Percentiles rank a stretch among this genome's conserved stretches.
Evolutionary conservation across 805 yeast genomes (phyloP).

Genomic region (Metschnikowia peoriensis): DNA sequence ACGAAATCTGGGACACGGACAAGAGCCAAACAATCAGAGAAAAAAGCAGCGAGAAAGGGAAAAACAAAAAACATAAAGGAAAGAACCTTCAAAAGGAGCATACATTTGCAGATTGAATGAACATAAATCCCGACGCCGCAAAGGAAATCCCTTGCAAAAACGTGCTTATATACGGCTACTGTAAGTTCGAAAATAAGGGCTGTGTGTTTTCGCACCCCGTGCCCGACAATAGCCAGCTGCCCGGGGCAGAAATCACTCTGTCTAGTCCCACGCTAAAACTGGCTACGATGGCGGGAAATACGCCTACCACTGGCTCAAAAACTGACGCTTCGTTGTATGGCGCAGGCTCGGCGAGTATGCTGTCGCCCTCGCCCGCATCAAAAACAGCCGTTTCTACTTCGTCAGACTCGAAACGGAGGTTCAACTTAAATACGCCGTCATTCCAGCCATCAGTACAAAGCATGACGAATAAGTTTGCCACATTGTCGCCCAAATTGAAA

Average conservation of each 20-base stretch:
- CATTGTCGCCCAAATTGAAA: constrained; percentile 48
- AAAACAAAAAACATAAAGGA: too few relatives aligned
- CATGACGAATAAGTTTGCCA: constrained; percentile 38
- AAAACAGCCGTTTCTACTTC: constrained; percentile 1
- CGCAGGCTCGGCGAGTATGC: constrained; percentile 2
- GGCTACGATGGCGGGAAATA: constrained; percentile 1
- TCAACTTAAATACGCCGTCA: constrained; percentile 42
- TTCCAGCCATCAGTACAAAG: constrained; percentile 39
- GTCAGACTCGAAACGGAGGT: constrained; percentile 25
- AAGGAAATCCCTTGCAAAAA: constrained; percentile 80
- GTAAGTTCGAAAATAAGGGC: constrained; percentile 85
- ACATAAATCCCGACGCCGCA: constrained; percentile 54
- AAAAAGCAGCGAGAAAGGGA: too few relatives aligned
- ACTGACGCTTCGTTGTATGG: constrained; percentile 2
- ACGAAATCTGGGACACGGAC: neutral
- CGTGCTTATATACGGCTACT: constrained; percentile 80
- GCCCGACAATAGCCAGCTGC: constrained; percentile 8
- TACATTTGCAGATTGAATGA: constrained; percentile 15
- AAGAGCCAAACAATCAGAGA: too few relatives aligned
- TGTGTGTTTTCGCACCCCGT: constrained; percentile 66
- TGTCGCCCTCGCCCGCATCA: constrained; percentile 19
- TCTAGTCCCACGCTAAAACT: constrained; percentile 1
- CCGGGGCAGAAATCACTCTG: constrained; percentile 6
- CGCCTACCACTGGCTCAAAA: constrained; percentile 44
- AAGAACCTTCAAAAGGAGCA: neutral